These are phyloP conservation scores for Castanea sativa DNA, from an alignment of 306 rosid species.

Conservation along the genomic window DNA sequence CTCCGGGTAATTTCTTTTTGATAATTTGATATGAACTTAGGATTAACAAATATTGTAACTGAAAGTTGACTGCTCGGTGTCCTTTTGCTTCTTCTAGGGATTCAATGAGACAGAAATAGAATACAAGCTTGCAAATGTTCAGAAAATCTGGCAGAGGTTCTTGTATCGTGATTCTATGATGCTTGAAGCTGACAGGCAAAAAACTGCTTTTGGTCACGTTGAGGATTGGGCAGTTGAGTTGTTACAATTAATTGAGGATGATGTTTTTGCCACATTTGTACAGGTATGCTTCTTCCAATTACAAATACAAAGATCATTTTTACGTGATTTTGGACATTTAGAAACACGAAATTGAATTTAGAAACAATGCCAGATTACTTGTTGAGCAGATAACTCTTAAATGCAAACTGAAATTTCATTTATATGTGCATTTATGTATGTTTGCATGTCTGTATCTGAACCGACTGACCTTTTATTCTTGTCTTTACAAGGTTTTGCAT, in stretches of 20 bases:
- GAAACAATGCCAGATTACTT: background rate
- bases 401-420: background rate
- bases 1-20: conserved; percentile 51
- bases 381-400: background rate
- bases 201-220: conserved; percentile 36
- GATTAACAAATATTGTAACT: background rate
- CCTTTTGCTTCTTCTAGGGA: conserved; percentile 43
- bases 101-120: conserved; percentile 72
- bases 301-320: background rate
- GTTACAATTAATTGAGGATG: conserved; percentile 58
- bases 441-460: background rate
- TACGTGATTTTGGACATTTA: background rate
- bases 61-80: conserved; percentile 26
- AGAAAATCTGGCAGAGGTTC: conserved; percentile 85
- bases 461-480: conserved; percentile 19
- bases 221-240: conserved; percentile 73
- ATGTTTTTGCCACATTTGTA: conserved; percentile 59
- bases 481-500: conserved; percentile 63
- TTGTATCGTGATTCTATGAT: conserved; percentile 70
- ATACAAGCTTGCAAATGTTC: conserved; percentile 65
- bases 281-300: conserved; percentile 49
- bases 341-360: background rate
- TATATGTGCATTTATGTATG: background rate
- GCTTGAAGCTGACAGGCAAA: conserved; percentile 95
- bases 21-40: background rate